Percentiles rank a stretch among this genome's conserved stretches.
Evolutionary conservation across 805 yeast genomes (phyloP).

Genomic region (Starmera quercuum): DNA sequence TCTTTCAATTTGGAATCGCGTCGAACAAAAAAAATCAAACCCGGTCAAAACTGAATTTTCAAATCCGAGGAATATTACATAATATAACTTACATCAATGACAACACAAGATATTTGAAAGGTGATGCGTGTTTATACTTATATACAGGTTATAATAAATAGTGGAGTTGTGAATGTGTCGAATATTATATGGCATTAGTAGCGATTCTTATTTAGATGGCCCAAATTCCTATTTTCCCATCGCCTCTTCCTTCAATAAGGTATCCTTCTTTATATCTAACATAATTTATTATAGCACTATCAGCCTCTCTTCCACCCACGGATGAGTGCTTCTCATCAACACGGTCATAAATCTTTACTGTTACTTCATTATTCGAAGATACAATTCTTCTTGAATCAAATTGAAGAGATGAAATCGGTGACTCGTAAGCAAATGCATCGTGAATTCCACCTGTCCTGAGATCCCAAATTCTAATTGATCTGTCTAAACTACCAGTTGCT

Average conservation of each 20-base stretch:
- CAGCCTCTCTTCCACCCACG: conserved; percentile 34
- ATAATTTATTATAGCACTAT: conserved; percentile 25
- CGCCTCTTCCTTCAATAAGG: conserved; percentile 53
- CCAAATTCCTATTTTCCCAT: conserved; percentile 61
- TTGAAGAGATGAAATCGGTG: conserved; percentile 46
- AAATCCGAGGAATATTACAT: too few species aligned
- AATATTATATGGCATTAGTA: neutral
- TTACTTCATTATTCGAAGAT: conserved; percentile 39
- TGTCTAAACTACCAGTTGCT: conserved; percentile 56
- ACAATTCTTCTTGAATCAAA: conserved; percentile 54
- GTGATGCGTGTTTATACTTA: too few species aligned
- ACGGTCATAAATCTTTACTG: conserved; percentile 54
- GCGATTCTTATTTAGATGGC: conserved; percentile 29
- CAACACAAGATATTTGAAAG: too few species aligned
- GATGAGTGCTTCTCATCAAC: conserved; percentile 43
- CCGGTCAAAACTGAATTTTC: too few species aligned
- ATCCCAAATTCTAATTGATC: conserved; percentile 68
- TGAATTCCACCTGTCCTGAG: conserved; percentile 55
- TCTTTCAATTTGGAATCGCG: neutral
- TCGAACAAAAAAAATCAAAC: neutral
- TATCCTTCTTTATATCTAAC: conserved; percentile 57
- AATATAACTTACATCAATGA: too few species aligned
- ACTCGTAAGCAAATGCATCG: conserved; percentile 55
- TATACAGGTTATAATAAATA: too few species aligned
- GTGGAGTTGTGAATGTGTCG: neutral